Conservation (phyloP, 139 green algal genomes). For the Zygnema cylindricum region DNA sequence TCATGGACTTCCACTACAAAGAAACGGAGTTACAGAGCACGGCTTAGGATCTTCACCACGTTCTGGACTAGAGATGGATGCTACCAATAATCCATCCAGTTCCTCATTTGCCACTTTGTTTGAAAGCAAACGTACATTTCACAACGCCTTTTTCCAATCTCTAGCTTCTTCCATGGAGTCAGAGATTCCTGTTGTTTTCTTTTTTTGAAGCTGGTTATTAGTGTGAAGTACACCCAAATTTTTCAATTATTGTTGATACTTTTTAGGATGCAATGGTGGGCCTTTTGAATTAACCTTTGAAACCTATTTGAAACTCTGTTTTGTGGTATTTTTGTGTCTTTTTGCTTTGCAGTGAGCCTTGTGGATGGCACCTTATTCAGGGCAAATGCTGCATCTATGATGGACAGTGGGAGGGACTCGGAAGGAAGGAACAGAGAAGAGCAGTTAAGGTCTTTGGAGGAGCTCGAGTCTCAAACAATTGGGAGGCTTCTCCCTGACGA, state of each 20-base stretch:
- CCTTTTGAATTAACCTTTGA: too few relatives aligned
- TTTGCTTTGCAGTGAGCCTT: not conserved
- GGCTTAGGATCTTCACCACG: too few relatives aligned
- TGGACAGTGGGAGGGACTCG: not conserved
- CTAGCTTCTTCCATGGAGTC: too few relatives aligned
- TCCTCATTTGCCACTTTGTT: not conserved
- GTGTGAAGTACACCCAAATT: too few relatives aligned
- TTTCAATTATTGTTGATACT: too few relatives aligned
- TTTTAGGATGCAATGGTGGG: too few relatives aligned
- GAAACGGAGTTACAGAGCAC: not conserved
- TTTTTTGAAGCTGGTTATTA: too few relatives aligned
- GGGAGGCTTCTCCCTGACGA: constrained; percentile 25
- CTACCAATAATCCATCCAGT: too few relatives aligned
- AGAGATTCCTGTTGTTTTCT: too few relatives aligned
- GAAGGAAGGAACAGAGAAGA: not conserved
- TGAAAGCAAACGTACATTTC: not conserved
- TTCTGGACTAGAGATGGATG: too few relatives aligned
- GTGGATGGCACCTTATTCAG: not conserved
- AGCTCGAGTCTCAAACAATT: not conserved
- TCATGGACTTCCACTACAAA: not conserved
- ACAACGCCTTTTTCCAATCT: too few relatives aligned
- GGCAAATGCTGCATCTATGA: not conserved
- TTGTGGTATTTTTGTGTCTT: not conserved
- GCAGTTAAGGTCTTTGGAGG: not conserved
- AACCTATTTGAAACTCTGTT: too few relatives aligned